Evolutionary conservation across 2,329 filamentous ascomycete species (phyloP), one percentile per base, ranked within the genome.

Genomic region (Colletotrichum chlorophyti): DNA sequence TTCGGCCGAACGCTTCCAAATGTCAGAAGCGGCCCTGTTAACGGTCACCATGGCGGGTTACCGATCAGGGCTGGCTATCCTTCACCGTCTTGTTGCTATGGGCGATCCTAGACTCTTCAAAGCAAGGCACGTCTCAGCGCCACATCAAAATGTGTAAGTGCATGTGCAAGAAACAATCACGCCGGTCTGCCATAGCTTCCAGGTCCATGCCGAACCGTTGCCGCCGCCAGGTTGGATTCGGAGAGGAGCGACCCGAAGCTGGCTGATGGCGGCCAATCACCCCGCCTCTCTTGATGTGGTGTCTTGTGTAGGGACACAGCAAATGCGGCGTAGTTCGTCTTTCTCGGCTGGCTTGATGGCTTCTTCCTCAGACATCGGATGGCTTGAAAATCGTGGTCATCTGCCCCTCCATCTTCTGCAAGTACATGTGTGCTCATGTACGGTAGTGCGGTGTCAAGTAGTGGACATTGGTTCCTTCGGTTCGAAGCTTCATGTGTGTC

Each of bases 1-100:
- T 45, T 53, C 40, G 53, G 53, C 53, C 53, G 32, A 46, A 41
- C 14, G n/a, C 42, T 38, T 19, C 40, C 32, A 46, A 27, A 41
- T 46, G 34, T 46, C 34, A 41, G 34, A 32, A 32, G 15, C 12
- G 27, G 17, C 38, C 32, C 47, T 47, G 10, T 27, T 23, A 50
- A 32, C 49, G 24, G 31, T 38, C 29, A 26, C 29, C 51, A 40
- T 32, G 51, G 12, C 42, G 41, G 23, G 23, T n/a, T 34, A 26
- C 11, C 50, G 38, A 42, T 41, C 31, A 40, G 23, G 43, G 51
- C 43, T 21, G 21, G 27, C 8, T 15, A n/a, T 26, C 21, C 12
- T 17, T 35, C 54, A 48, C 41, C 50, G 26, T 40, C 17, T 19
- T 21, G 46, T 26, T 9, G 27, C 24, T 29, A 12, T 37, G 19